phyloP scores from a whole-genome alignment of 2,329 filamentous ascomycete species.

The Exserohilum rostratum region DNA sequence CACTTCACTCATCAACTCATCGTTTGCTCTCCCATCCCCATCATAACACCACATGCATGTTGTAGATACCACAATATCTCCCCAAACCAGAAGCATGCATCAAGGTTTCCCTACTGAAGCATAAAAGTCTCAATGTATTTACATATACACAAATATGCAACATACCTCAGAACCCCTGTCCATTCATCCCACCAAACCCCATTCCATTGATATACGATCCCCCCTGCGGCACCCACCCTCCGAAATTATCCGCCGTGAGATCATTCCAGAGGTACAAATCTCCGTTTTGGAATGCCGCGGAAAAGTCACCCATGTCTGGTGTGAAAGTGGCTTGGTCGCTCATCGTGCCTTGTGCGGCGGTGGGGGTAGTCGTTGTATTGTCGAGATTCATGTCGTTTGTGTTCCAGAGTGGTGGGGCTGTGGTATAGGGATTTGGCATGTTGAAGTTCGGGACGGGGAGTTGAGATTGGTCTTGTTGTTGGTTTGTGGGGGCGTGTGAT shows the following conservation, averaged over 20 bases:
- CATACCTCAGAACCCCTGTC: constrained; percentile 25
- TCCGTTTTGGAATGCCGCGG: constrained; percentile 42
- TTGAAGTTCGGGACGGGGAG: constrained; percentile 14
- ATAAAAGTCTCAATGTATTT: no score
- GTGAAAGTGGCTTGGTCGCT: constrained; percentile 22
- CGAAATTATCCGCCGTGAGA: constrained; percentile 38
- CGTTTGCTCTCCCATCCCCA: no score
- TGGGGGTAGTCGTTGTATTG: neutral
- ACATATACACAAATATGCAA: no score
- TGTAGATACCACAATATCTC: no score
- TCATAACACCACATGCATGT: no score
- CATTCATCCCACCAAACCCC: constrained; percentile 31
- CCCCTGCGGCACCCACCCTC: constrained; percentile 39
- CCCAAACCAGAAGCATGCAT: no score
- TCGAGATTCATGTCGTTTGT: constrained; percentile 10
- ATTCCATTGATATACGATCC: constrained; percentile 33
- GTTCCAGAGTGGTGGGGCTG: constrained; percentile 9
- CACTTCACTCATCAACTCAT: no score
- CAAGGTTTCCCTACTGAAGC: no score
- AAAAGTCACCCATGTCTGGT: constrained; percentile 42
- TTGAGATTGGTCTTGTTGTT: neutral
- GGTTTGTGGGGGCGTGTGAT: neutral
- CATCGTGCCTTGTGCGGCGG: constrained; percentile 3
- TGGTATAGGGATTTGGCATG: constrained; percentile 16
- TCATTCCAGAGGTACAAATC: constrained; percentile 48